Evolutionary conservation across 345 rosid genomes (phyloP).

Genomic region (Populus tremula): DNA sequence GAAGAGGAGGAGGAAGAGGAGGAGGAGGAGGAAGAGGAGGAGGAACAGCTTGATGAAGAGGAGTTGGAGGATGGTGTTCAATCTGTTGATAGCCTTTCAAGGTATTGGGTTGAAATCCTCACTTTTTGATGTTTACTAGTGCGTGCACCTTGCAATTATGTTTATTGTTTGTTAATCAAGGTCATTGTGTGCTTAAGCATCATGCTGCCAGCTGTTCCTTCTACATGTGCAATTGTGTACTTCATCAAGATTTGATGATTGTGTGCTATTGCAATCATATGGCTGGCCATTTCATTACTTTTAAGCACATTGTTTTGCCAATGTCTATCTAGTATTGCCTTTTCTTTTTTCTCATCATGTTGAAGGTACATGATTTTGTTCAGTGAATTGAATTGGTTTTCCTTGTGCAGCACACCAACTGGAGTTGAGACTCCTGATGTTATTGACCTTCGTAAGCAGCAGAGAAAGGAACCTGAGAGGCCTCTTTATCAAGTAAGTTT

Average conservation of each 20-base stretch:
- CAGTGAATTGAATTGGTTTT: constrained; percentile 3
- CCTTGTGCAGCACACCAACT: constrained; percentile 76
- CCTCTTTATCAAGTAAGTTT: constrained; percentile 79
- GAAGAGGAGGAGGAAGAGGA: constrained; percentile 74
- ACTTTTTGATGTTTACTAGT: neutral
- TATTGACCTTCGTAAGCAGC: constrained; percentile 98
- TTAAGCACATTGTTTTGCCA: neutral
- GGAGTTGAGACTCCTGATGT: constrained; percentile 99
- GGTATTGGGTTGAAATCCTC: constrained; percentile 39
- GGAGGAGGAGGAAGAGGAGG: constrained; percentile 75
- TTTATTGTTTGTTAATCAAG: neutral
- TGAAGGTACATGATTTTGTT: neutral
- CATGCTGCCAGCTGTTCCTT: neutral
- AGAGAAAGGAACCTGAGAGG: constrained; percentile 95
- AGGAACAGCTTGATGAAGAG: constrained; percentile 84
- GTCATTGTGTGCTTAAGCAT: neutral
- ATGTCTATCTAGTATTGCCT: neutral
- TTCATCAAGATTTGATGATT: neutral
- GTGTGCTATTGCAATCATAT: neutral
- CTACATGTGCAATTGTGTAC: neutral
- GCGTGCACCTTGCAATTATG: neutral
- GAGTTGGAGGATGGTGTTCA: constrained; percentile 85
- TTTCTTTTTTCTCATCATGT: neutral
- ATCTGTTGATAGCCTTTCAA: constrained; percentile 92
- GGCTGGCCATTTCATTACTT: neutral